Base-by-base conservation (phyloP, 192 early-diverging fungal genomes). In the Umbelopsis sp. region DNA sequence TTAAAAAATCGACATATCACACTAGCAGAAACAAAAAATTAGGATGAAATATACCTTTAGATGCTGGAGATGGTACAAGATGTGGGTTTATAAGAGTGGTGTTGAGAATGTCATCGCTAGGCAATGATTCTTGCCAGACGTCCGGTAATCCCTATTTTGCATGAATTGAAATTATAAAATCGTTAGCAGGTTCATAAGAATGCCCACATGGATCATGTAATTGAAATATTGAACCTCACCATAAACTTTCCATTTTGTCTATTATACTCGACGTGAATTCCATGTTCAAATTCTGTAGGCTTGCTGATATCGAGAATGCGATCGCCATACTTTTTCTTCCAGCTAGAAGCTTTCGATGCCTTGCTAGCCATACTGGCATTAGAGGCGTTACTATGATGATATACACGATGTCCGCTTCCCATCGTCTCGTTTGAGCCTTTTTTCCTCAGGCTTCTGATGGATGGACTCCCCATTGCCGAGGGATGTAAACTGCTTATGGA, bases 251-350 rank as follows among this genome's bases (percentile, higher is more conserved):
- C 81, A 45, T 76, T 81, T 31, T 82, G 73, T 24, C 59, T 72
- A 56, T 86, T 82, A 66, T 81, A 86, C 43, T 84, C 85, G 10
- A 86, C 85, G 75, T 86, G 85, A 67, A 86, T 84, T 2, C 85
- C 85, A 59, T 86, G 85, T 67, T 86, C 83, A 41, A 86, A 80
- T 47, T 82, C 80, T 0, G 85, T 86, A 9, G 85, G 85, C 24
- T 83, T 83, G 38, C 85, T 74, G 31, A 86, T 86, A 71, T 81
- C 81, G 52, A 84, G 62, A 73, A 84, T 80, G 49, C 80, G 83
- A 65, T 83, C 81, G 9, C 71, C 45, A 56, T 74, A 78, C 3
- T 25, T 67, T 53, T 84, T 80, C 52, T 45, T 69, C 43, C 69
- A 65, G 45, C 70, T 76, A 12, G 59, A 66, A 12, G 36, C 44